Base-by-base conservation (phyloP, 78 protist genomes). In the Salpingoeca rosetta region DNA sequence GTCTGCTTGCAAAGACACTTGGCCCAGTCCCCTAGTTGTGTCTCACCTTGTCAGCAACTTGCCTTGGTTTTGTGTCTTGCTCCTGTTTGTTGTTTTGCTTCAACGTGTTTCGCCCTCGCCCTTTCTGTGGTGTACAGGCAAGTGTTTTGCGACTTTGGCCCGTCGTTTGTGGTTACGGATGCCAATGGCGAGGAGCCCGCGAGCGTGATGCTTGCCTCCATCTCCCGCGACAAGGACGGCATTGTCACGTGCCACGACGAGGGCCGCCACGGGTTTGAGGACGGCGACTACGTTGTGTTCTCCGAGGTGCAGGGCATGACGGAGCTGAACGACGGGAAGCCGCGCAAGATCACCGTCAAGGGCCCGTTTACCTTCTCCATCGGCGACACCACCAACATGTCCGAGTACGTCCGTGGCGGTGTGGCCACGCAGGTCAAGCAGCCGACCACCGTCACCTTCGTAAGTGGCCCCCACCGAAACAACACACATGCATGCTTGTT, bases 71-170 rank as follows among this genome's bases (percentile, higher is more conserved):
- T 10, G 77, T 73, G 26, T 27, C 25, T 73, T 73, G 10, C 38
- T 73, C 26, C 10, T 22, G 10, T 22, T 11, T 25, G 10, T 73
- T 22, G n/a, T 27, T 22, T 73, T n/a, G n/a, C n/a, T n/a, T n/a
- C n/a, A n/a, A n/a, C n/a, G n/a, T n/a, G n/a, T n/a, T n/a, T n/a
- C n/a, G n/a, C n/a, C 38, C 77, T 73, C 40, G 40, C 84, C 88
- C 65, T 78, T 81, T 17, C 10, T 2, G 25, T 0, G 17, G 26
- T n/a, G 17, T n/a, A 31, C 85, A 84, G 89, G 44, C 37, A 73
- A 40, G 27, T 91, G 37, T 97, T 97, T 77, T 85, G 51, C 77
- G 99, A 96, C 88, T 94, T 94, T 79, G 99, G 99, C 39, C 81
- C 80, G 36, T 72, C 3, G 0, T 96, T 96, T 75, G 86, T 36